Evolutionary conservation across 306 rosid species (phyloP), one percentile per base, ranked within the genome.

Genomic region (Hippophae rhamnoides): DNA sequence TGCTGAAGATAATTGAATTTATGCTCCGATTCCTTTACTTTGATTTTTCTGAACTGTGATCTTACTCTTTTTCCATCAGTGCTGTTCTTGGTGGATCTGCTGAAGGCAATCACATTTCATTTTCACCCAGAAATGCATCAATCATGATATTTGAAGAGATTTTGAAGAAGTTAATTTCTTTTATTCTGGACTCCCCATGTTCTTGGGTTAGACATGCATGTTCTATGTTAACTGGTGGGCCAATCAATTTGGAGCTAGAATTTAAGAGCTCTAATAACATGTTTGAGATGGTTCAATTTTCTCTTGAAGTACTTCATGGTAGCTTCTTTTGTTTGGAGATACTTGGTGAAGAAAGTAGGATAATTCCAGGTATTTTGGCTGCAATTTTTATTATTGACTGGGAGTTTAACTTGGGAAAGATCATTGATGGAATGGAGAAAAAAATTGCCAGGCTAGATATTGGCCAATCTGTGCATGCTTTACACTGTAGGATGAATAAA

Each of bases 291-390:
- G 86, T 84, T 60, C 73, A 72, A 42, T 79, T 87, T 82, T 75
- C 92, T 57, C 86, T 92, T 54, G 81, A 83, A 63, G 80, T 92
- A 72, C 95, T 92, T 76, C 82, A 83, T 69, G 86, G 86, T 47
- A 74, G 85, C 79, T 71, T 85, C 55, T 78, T 71, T 83, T 79
- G 85, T 80, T 68, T 87, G 62, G 78, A 73, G 74, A 61, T 74
- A 63, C 83, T 87, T 60, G 84, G 74, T 38, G 76, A 74, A 52
- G 79, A 85, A 72, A 76, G 75, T 85, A 78, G 73, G 56, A 71
- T 78, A 65, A 80, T 82, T 65, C 69, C 95, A 23, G 68, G 74
- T 65, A 81, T 92, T 78, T 76, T 84, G 68, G 86, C 93, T 69
- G 81, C 88, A 27, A 64, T 87, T 71, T 78, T 81, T 71, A 56